Base-by-base conservation (phyloP, 2,329 filamentous ascomycete genomes). In the Curvularia sp. region DNA sequence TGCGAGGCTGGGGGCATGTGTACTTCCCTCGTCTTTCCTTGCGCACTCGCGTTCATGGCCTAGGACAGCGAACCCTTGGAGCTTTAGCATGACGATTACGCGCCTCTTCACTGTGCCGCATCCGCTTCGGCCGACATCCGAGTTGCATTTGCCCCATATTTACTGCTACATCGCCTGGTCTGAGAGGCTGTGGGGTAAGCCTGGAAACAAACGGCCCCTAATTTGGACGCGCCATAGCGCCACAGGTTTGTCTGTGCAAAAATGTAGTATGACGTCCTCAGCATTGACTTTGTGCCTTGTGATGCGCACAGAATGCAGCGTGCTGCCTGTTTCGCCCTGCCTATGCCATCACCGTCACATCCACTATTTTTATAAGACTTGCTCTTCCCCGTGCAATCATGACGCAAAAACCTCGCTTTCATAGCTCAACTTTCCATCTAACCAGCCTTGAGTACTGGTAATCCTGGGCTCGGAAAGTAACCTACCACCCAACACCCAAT, bases 201-300 rank as follows among this genome's bases (percentile, higher is more conserved):
- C 43, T 31, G 43, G 30, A 55, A 18, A 41, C 28, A 51, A 61
- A 58, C 58, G 56, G 48, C 42, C 18, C 35, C 57, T 56, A 48
- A 26, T 46, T 42, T 39, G 13, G 54, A 53, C 54, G 43, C 54
- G 53, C 55, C 38, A 42, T 63, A 63, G 62, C 58, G 60, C 48
- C 39, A 49, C 52, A 53, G 42, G 30, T 49, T 35, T 51, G 56
- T 55, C 50, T 49, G 43, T 50, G 31, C 52, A 41, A 57, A 22
- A 52, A 55, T 61, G 61, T 55, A 47, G 58, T 53, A 65, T 63
- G 63, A 65, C 63, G 58, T 63, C 61, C 57, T 24, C 39, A 24
- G 46, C 38, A 49, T 42, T 48, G 53, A 46, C 30, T 24, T 42
- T 50, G 42, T 46, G 49, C 43, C 57, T 48, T 43, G 56, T 61